Evolutionary conservation across 78 protist species (phyloP).

Genomic region (Dictyostelium firmibasis): DNA sequence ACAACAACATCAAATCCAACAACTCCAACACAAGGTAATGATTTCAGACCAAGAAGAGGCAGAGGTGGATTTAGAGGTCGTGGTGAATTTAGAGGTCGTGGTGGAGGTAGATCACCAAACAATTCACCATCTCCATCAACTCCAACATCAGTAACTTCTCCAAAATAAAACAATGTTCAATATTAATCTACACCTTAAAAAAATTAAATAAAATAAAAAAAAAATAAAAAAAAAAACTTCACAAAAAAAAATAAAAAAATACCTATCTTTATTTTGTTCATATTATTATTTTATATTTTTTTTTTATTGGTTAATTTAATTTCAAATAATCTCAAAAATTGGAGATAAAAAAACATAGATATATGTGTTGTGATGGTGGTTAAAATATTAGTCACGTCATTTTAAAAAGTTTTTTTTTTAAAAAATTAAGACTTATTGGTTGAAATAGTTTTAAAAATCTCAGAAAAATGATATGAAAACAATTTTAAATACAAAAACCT

Average conservation of each 20-base stretch:
- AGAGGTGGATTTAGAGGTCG: slow-evolving; percentile 10
- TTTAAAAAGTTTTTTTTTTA: not conserved
- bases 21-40: not conserved
- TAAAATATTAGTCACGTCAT: not conserved
- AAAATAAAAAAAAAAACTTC: not conserved
- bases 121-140: not conserved
- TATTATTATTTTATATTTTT: no score
- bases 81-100: not conserved
- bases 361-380: not conserved
- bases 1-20: not conserved
- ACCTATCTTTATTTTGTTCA: not conserved
- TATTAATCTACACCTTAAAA: not conserved
- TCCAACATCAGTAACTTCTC: not conserved
- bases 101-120: not conserved
- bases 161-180: not conserved
- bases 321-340: not conserved
- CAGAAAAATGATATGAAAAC: not conserved
- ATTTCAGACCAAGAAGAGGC: slow-evolving; percentile 1
- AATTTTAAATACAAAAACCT: not conserved
- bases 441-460: not conserved
- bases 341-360: not conserved
- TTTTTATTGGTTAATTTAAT: not conserved
- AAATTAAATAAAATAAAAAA: not conserved
- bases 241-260: not conserved
- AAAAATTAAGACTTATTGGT: not conserved